phyloP scores from a whole-genome alignment of 768 basidiomycete species.

The Tephrocybe sp. region DNA sequence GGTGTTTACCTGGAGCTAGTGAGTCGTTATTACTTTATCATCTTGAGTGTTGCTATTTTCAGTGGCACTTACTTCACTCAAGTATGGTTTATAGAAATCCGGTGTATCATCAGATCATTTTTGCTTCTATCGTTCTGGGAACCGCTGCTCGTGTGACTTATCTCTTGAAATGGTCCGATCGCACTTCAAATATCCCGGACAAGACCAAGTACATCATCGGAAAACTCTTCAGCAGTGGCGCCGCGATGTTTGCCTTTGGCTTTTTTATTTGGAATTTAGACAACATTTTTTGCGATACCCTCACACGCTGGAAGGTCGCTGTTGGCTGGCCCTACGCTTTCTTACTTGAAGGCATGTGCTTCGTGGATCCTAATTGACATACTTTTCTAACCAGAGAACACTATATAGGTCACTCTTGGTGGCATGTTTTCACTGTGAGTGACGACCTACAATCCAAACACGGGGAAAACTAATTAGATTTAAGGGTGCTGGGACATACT shows the following conservation, averaged over 20 bases:
- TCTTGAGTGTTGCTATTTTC: neutral
- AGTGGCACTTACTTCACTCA: conserved; percentile 8
- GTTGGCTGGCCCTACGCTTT: conserved; percentile 69
- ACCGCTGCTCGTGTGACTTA: conserved; percentile 47
- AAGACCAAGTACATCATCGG: conserved; percentile 39
- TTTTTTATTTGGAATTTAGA: conserved; percentile 82
- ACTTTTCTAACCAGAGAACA: neutral
- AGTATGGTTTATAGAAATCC: conserved; percentile 72
- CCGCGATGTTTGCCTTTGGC: conserved; percentile 54
- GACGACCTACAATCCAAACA: neutral
- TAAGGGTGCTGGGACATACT: conserved; percentile 50
- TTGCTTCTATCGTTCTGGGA: conserved; percentile 54
- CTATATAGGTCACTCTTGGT: conserved; percentile 66
- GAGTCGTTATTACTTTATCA: conserved; percentile 23
- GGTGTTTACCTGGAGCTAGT: conserved; percentile 75
- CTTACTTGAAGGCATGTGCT: conserved; percentile 52
- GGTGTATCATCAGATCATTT: conserved; percentile 76
- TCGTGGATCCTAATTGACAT: neutral
- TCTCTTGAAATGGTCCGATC: conserved; percentile 45
- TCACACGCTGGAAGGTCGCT: conserved; percentile 53
- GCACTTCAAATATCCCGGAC: conserved; percentile 37
- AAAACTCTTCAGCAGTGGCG: conserved; percentile 51
- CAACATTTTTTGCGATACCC: conserved; percentile 64
- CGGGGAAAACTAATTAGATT: neutral
- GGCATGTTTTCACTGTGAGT: conserved; percentile 66